Conservation (phyloP, 2,329 filamentous ascomycete genomes). For the Hymenoscyphus occultus region DNA sequence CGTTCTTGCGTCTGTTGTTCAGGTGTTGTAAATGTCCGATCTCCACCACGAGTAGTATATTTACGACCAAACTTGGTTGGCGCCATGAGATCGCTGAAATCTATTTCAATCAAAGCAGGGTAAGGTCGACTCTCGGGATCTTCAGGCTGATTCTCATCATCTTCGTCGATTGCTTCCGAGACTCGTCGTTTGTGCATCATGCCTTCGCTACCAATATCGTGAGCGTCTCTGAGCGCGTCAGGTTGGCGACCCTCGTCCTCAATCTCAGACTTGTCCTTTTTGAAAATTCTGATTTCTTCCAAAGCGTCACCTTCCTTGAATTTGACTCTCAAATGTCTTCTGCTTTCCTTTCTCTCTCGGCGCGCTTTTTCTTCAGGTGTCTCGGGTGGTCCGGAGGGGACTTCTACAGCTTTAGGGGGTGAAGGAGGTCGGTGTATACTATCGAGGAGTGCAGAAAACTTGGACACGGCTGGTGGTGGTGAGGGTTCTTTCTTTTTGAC, state of each 20-base stretch:
- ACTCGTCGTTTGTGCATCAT: constrained; percentile 61
- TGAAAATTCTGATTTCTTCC: constrained; percentile 65
- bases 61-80: constrained; percentile 45
- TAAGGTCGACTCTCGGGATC: constrained; percentile 50
- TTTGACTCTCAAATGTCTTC: constrained; percentile 65
- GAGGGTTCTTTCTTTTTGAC: constrained; percentile 37
- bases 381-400: constrained; percentile 45
- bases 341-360: constrained; percentile 68
- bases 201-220: constrained; percentile 70
- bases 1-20: constrained; percentile 55
- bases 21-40: constrained; percentile 48
- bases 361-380: constrained; percentile 65
- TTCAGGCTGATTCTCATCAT: constrained; percentile 39
- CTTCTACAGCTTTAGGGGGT: constrained; percentile 32
- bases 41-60: constrained; percentile 54
- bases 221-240: constrained; percentile 68
- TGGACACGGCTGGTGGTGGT: constrained; percentile 33
- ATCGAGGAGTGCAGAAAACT: constrained; percentile 35
- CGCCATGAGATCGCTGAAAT: constrained; percentile 40
- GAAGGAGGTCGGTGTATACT: constrained; percentile 36
- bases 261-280: constrained; percentile 57
- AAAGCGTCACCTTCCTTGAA: constrained; percentile 69
- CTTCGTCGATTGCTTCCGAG: constrained; percentile 50
- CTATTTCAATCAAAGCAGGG: constrained; percentile 46
- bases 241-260: constrained; percentile 67